These are phyloP conservation scores for Sporisorium scitamineum DNA, from an alignment of 1,284 basidiomycete genomes.

Conservation along the genomic window DNA sequence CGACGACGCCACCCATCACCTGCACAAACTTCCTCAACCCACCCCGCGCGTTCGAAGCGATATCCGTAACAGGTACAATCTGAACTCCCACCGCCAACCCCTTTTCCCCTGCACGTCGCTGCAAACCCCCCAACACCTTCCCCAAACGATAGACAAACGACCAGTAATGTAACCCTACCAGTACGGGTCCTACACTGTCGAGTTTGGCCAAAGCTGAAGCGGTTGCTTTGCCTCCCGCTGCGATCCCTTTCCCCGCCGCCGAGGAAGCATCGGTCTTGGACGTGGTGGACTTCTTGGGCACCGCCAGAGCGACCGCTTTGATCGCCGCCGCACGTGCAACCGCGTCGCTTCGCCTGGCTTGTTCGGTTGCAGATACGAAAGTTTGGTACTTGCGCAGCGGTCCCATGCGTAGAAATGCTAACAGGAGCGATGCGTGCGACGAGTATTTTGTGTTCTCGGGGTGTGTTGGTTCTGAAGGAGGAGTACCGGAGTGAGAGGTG, in stretches of 20 bases:
- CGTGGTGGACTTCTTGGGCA: constrained; percentile 18
- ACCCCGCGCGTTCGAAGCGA: too few species aligned
- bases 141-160: constrained; percentile 41
- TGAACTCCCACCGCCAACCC: constrained; percentile 1
- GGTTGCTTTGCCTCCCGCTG: constrained; percentile 17
- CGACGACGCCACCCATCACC: constrained; percentile 5
- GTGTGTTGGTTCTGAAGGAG: too few species aligned
- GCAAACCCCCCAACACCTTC: constrained; percentile 1
- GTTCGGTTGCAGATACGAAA: constrained; percentile 1
- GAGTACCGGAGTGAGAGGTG: too few species aligned
- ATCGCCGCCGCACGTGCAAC: constrained; percentile 11
- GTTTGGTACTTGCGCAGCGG: constrained; percentile 41
- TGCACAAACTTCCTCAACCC: neutral
- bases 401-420: constrained; percentile 38
- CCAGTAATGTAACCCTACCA: constrained; percentile 41
- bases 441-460: constrained; percentile 20
- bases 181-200: constrained; percentile 26
- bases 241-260: constrained; percentile 6
- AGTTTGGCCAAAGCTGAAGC: constrained; percentile 10
- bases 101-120: neutral
- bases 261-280: neutral
- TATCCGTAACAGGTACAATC: constrained; percentile 9
- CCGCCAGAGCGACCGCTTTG: constrained; percentile 20
- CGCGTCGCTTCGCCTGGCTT: constrained; percentile 20
- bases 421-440: constrained; percentile 21